Base-by-base conservation (phyloP, 495 filamentous ascomycete genomes). In the Aspergillus affinis region DNA sequence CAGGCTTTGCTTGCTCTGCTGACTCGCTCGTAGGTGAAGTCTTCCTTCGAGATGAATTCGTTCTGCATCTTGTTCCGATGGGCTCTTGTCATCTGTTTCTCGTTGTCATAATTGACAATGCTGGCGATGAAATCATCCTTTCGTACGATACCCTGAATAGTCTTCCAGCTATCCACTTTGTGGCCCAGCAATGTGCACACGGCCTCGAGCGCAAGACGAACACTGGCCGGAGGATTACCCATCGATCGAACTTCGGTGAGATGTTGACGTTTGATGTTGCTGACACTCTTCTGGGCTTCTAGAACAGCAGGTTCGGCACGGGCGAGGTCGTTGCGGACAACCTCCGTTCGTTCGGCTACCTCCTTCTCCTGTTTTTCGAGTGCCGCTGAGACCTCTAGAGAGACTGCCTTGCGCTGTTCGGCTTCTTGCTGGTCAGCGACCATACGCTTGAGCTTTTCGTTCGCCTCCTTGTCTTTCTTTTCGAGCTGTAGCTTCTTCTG, bases 221-320 rank as follows among this genome's bases (percentile, higher is more conserved):
- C 94, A 71, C 91, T 90, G 63, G 86, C 82, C 0, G 94, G 94
- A 29, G 94, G 94, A 56, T 90, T 92, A 48, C 84, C 83, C 95
- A 99, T 97, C 62, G 93, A 96, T 65, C 94, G 86, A 45, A 99
- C 94, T 86, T 99, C 94, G 23, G 91, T 97, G 51, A 99, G 82
- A 71, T 99, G 95, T 64, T 96, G 91, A 66, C 88, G 84, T 80
- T 98, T 99, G 75, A 99, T 99, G 74, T 92, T 97, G 78, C 89
- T 93, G 61, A 99, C 94, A 72, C 92, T 96, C 73, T 90, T 89
- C 77, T 94, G 90, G 19, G 94, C 94, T 71, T 96, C 92, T 51
- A 88, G 72, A 45, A 99, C 95, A 27, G 94, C 94, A 21, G 94
- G 94, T 70, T 98, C 94, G 17, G 94, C 94, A 65, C 81, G 88